phyloP scores from a whole-genome alignment of 352 stramenopile genomes.

The Phytophthora meadii region DNA sequence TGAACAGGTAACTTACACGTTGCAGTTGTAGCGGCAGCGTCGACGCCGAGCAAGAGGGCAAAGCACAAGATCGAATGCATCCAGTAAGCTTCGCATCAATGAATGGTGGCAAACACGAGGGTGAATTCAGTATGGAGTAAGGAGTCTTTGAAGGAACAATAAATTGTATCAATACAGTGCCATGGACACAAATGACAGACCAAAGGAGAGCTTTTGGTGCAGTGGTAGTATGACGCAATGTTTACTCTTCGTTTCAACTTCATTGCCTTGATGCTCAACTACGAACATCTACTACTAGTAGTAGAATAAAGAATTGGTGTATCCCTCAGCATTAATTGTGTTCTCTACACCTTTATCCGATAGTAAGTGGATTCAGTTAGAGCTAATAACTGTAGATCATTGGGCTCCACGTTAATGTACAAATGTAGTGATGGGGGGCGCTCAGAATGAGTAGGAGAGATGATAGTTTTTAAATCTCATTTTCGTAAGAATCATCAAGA shows the following conservation, averaged over 20 bases:
- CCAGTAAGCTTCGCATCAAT: not conserved
- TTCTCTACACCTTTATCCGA: conserved; percentile 64
- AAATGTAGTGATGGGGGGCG: conserved; percentile 29
- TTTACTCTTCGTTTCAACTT: too few relatives aligned
- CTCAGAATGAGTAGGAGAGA: conserved; percentile 84
- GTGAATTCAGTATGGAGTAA: not conserved
- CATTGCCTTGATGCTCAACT: too few relatives aligned
- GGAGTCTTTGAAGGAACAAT: too few relatives aligned
- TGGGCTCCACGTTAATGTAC: conserved; percentile 19
- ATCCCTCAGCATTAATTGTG: conserved; percentile 55
- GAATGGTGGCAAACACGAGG: not conserved
- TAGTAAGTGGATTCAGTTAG: conserved; percentile 83
- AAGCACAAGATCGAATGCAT: not conserved
- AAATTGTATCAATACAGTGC: too few relatives aligned
- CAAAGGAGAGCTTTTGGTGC: too few relatives aligned
- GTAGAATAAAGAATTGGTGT: not conserved
- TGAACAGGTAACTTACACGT: not conserved
- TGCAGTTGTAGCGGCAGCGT: conserved; percentile 7
- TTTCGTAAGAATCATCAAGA: conserved; percentile 42
- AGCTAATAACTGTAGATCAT: conserved; percentile 92
- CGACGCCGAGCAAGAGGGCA: not conserved
- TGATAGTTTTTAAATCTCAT: conserved; percentile 65
- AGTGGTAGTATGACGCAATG: too few relatives aligned
- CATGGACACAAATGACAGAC: too few relatives aligned
- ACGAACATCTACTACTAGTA: too few relatives aligned